A percentile compares a stretch with the other conserved stretches of the same genome.
Evolutionary conservation across 371 early-diverging fungal species (phyloP).

Genomic region (Saksenaea vasiformis): DNA sequence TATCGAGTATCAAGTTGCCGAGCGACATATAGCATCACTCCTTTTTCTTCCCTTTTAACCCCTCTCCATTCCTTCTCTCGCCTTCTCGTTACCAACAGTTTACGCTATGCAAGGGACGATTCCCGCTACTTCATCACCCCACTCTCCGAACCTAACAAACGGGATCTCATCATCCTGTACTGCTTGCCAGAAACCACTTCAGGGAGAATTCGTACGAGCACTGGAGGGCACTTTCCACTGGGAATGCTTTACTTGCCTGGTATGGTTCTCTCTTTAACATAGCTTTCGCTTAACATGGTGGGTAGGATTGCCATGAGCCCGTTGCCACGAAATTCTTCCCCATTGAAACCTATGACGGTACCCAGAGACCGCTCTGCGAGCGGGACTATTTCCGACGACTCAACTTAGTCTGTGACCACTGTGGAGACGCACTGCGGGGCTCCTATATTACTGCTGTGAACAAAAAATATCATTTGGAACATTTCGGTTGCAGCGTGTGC

Average conservation of each 20-base stretch:
- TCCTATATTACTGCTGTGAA: slow-evolving; percentile 92
- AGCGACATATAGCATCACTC: background rate
- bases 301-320: slow-evolving; percentile 80
- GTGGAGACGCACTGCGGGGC: slow-evolving; percentile 87
- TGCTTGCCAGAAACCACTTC: slow-evolving; percentile 22
- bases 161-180: slow-evolving; percentile 1
- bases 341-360: slow-evolving; percentile 59
- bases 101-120: slow-evolving; percentile 1
- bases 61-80: slow-evolving; percentile 2
- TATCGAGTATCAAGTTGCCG: background rate
- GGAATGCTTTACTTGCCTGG: slow-evolving; percentile 88
- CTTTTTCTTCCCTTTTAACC: slow-evolving; percentile 1
- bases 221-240: slow-evolving; percentile 81
- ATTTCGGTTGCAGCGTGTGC: slow-evolving; percentile 94
- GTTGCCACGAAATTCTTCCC: slow-evolving; percentile 91
- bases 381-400: slow-evolving; percentile 86
- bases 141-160: background rate
- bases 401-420: slow-evolving; percentile 86
- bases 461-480: slow-evolving; percentile 94
- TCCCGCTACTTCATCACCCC: background rate
- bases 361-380: slow-evolving; percentile 75
- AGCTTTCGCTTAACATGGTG: background rate
- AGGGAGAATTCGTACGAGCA: slow-evolving; percentile 84
- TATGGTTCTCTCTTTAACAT: slow-evolving; percentile 32
- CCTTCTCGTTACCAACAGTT: background rate